phyloP scores from a whole-genome alignment of 345 rosid genomes.

The Theobroma cacao region DNA sequence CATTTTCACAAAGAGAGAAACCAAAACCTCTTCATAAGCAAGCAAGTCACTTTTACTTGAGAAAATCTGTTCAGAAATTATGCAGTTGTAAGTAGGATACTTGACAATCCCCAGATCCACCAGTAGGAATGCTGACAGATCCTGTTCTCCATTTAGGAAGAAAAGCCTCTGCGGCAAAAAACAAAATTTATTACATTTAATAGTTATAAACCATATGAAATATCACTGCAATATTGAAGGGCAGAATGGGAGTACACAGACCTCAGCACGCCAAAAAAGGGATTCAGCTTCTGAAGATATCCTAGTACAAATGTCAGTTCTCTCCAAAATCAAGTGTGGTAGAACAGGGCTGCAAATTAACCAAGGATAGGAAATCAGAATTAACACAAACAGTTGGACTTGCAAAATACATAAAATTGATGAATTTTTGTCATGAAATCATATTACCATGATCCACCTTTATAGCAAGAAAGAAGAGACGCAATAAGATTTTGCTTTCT shows the following conservation, averaged over 20 bases:
- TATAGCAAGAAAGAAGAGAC: constrained; percentile 50
- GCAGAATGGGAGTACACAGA: constrained; percentile 19
- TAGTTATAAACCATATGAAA: neutral
- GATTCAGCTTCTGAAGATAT: constrained; percentile 58
- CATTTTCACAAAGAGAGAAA: constrained; percentile 20
- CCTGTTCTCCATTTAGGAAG: constrained; percentile 90
- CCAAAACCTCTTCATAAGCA: constrained; percentile 86
- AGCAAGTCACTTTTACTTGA: constrained; percentile 45
- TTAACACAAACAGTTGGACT: constrained; percentile 8
- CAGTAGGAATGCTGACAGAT: constrained; percentile 73
- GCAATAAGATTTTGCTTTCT: constrained; percentile 68
- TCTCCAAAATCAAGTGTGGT: constrained; percentile 47
- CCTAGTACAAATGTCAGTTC: constrained; percentile 54
- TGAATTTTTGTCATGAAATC: neutral
- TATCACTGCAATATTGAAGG: neutral
- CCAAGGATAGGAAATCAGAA: constrained; percentile 1
- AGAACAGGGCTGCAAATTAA: constrained; percentile 46
- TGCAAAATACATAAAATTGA: neutral
- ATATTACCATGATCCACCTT: constrained; percentile 53
- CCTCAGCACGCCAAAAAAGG: constrained; percentile 90
- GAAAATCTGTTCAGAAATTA: constrained; percentile 56
- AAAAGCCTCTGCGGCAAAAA: constrained; percentile 73
- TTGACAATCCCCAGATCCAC: constrained; percentile 81
- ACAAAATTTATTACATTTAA: constrained; percentile 1
- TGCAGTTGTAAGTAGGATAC: constrained; percentile 74